Evolutionary conservation across 2,329 filamentous ascomycete genomes (phyloP), one percentile per base, ranked within the genome.

Genomic region (Neocucurbitaria cava): DNA sequence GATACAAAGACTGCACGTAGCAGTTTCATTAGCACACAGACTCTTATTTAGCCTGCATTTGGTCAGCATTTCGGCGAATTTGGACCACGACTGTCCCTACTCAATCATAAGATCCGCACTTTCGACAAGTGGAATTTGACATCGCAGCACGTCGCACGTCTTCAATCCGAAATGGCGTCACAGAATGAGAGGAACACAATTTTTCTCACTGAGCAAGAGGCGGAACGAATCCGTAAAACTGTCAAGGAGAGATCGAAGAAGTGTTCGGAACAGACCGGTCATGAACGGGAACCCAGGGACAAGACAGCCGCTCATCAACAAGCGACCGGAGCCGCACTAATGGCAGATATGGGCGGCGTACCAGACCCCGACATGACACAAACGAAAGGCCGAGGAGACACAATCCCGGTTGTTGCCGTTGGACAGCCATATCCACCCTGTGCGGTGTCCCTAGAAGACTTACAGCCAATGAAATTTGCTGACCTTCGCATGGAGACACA

Each of bases 401-500:
- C 59, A 15, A 48, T 71, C 21, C 66, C 66, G 26, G 65, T 56
- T 13, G 26, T 71, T 13, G 57, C 54, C 3, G 59, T 71, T 11
- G 65, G 65, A 36, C 61, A 61, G 33, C 56, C 65, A 7, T 71
- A 71, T 54, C 58, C 64, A 5, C 66, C 68, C 18, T 70, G 68
- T 38, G 58, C 54, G 1, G 42, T 39, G 5, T 42, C 60, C 1
- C 39, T 66, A 2, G 48, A 60, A 6, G 54, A 62, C 23, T 33
- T 71, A 2, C 50, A 64, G 28, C 61, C 62, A 8, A 69, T 71
- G 40, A 65, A 68, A 49, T 65, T 79, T 49, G 62, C 62, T 26
- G 68, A 77, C 17, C 67, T 81, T 5, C 48, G 38, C 11, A 62
- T 78, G 24, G 75, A 79, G 36, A 77, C 71, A 18, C 77, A 79